Conservation (phyloP, 345 rosid genomes). For the Orychophragmus violaceus region DNA sequence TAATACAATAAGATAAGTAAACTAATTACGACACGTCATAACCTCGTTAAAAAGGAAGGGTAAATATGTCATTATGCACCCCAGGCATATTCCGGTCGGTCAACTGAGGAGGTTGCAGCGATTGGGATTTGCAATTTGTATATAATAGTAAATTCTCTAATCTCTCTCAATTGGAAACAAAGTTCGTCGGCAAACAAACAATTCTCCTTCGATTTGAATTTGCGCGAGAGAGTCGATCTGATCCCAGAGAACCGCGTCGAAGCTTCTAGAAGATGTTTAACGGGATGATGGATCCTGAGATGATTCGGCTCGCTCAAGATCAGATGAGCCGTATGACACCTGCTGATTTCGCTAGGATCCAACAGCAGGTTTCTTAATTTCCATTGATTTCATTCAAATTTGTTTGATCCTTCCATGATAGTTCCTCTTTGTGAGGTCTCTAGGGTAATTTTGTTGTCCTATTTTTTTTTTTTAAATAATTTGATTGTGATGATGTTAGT, state of each 20-base stretch:
- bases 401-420: background rate
- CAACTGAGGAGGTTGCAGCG: conserved; percentile 6
- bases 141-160: background rate
- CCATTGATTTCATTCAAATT: background rate
- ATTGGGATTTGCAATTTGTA: background rate
- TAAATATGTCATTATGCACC: background rate
- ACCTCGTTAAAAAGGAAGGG: background rate
- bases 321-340: conserved; percentile 97
- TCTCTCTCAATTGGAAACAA: background rate
- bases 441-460: too few species aligned
- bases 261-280: conserved; percentile 41
- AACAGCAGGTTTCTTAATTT: conserved; percentile 42
- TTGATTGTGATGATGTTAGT: background rate
- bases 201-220: background rate
- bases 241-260: background rate
- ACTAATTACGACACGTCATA: background rate
- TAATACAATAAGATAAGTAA: background rate
- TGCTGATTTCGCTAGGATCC: conserved; percentile 66
- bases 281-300: conserved; percentile 95
- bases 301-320: conserved; percentile 84
- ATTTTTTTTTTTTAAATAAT: too few species aligned
- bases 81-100: conserved; percentile 32
- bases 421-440: too few species aligned
- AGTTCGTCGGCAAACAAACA: background rate
- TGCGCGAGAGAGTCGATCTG: conserved; percentile 2